Base-by-base conservation (phyloP, 2,329 filamentous ascomycete genomes). In the Cercospora sp. region DNA sequence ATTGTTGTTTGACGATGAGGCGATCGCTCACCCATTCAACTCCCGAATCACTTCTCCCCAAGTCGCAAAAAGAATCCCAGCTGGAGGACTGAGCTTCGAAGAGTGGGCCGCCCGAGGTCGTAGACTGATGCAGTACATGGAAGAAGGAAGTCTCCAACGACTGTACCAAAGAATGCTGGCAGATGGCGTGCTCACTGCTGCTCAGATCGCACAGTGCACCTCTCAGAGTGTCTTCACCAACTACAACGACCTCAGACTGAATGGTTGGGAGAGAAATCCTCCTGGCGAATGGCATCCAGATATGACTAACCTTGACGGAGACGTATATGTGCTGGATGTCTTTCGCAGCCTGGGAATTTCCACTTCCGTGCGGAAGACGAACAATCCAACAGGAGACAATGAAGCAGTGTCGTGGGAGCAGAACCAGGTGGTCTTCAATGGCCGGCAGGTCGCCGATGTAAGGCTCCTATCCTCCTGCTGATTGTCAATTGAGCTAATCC, bases 381-480 rank as follows among this genome's bases (percentile, higher is more conserved):
- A 63, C 3, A 51, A 53, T 48, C 60, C 39, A 51, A 31, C n/a
- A 28, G 60, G 60, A 12, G 28, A 33, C 30, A 63, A 63, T 10
- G 60, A 53, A 18, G 26, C n/a, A n/a, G 60, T 63, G n/a, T 16
- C 2, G 1, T 63, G 60, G 60, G 20, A 63, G 16, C 60, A 63
- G 8, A 33, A 30, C 9, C 8, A 51, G 8, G 23, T 28, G 13
- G 12, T 48, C 8, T 63, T 48, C 60, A 53, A 51, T 20, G 45
- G 36, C 26, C 18, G 20, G 3, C 20, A 30, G 3, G 23, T 26
- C 20, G 3, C 3, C 2, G 39, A 63, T 16, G 60, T 53, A 28
- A 18, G 31, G 33, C 3, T 26, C 18, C 1, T 30, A 1, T 51
- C 10, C 5, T 2, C 31, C 31, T 33, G 31, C 18, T 13, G 26